These are phyloP conservation scores for Acephala macrosclerotiorum DNA, from an alignment of 2,329 filamentous ascomycete species.

Conservation along the genomic window DNA sequence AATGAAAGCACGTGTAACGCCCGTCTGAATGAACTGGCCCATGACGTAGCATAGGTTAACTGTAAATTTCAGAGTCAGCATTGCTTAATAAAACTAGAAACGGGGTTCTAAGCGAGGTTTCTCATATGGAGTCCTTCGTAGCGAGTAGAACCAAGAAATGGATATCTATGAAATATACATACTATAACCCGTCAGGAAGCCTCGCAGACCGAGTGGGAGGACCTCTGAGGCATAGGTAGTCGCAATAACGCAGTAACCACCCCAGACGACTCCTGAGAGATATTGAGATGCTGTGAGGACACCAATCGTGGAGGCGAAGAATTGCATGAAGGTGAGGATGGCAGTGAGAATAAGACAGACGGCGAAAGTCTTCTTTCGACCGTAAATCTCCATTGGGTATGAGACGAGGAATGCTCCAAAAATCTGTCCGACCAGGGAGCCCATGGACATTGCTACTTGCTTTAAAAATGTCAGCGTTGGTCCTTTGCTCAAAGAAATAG, in stretches of 20 bases:
- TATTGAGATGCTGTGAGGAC: constrained; percentile 55
- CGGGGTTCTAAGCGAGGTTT: not conserved
- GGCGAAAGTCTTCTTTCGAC: constrained; percentile 55
- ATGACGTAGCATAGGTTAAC: too few species aligned
- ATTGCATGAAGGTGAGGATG: constrained; percentile 55
- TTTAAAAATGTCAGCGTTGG: constrained; percentile 40
- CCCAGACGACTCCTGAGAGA: constrained; percentile 57
- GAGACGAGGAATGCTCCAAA: constrained; percentile 54
- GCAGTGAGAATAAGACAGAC: constrained; percentile 50
- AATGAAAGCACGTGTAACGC: constrained; percentile 43
- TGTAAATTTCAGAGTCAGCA: too few species aligned
- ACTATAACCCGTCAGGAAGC: constrained; percentile 47
- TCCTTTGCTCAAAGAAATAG: constrained; percentile 3
- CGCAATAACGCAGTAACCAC: constrained; percentile 52
- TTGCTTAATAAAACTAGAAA: not conserved
- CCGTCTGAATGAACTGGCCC: too few species aligned
- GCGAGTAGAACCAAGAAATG: constrained; percentile 9
- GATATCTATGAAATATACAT: constrained; percentile 4
- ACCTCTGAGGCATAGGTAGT: constrained; percentile 46
- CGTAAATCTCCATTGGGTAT: constrained; percentile 54
- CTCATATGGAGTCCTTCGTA: constrained; percentile 1
- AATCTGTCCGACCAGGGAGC: constrained; percentile 43
- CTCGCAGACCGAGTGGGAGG: constrained; percentile 48
- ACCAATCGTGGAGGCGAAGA: constrained; percentile 55
- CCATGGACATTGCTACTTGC: constrained; percentile 39